These are phyloP conservation scores for Hypoxylon fragiforme DNA, from an alignment of 495 filamentous ascomycete genomes.

Conservation along the genomic window DNA sequence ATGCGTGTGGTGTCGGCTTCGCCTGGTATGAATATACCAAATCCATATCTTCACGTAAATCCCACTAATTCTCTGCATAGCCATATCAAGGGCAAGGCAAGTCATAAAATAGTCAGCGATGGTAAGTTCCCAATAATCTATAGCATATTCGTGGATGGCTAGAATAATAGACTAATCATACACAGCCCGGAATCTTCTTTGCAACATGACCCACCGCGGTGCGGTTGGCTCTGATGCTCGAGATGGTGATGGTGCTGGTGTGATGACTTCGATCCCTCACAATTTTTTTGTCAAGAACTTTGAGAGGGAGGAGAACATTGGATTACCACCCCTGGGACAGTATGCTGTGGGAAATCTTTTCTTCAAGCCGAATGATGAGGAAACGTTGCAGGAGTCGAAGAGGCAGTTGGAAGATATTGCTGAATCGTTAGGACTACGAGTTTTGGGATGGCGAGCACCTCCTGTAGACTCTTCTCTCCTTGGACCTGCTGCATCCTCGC, in stretches of 20 bases:
- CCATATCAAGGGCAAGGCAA: conserved; percentile 95
- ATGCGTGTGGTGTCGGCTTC: conserved; percentile 99
- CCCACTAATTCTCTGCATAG: conserved; percentile 50
- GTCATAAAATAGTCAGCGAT: conserved; percentile 99
- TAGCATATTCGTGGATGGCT: background rate
- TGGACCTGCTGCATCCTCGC: conserved; percentile 88
- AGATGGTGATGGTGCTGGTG: conserved; percentile 96
- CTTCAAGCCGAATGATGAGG: conserved; percentile 95
- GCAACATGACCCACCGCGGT: conserved; percentile 99
- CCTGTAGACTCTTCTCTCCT: conserved; percentile 90
- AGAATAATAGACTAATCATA: conserved; percentile 18
- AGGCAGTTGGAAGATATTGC: conserved; percentile 90
- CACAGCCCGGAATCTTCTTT: conserved; percentile 86
- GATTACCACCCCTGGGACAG: conserved; percentile 84
- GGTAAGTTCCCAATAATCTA: conserved; percentile 60
- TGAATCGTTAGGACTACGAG: conserved; percentile 80
- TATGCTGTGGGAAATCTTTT: conserved; percentile 98
- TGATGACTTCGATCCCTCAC: conserved; percentile 99
- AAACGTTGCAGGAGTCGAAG: conserved; percentile 84
- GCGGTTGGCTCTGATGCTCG: conserved; percentile 97
- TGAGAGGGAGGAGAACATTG: conserved; percentile 81
- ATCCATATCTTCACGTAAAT: background rate
- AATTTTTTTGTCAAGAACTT: conserved; percentile 99
- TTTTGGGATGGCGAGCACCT: conserved; percentile 96
- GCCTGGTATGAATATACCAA: conserved; percentile 72